Base-by-base conservation (phyloP, 139 green algal species). In the Zygnema cylindricum region DNA sequence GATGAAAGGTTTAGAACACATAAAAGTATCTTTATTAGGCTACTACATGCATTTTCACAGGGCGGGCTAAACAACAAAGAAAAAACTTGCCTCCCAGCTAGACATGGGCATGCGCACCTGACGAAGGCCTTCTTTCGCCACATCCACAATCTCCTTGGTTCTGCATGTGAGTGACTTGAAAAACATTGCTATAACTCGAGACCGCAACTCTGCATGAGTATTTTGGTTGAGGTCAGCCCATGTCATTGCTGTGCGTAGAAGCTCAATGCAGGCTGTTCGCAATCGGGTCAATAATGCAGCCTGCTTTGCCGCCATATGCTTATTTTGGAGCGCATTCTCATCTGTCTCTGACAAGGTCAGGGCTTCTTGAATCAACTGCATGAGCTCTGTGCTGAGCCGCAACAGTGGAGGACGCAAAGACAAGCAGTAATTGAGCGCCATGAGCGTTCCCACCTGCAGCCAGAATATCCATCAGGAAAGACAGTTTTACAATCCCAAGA, bases 251-350 rank as follows among this genome's bases (percentile, higher is more conserved):
- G 93, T 95, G 30, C 90, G 93, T 79, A 98, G 89, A 54, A 98
- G 93, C 69, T 96, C 88, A 71, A 98, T 93, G 92, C 94, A 97
- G 0, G 93, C 91, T 39, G 93, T 92, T 16, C 95, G 91, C 89
- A 98, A 90, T 40, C 89, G 75, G 38, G 88, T 91, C 38, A 97
- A 55, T 32, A 89, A 25, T 1, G 84, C 76, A 49, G 49, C 54
- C 84, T 75, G 42, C 39, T 57, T 71, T 22, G 85, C 77, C 2
- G 54, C 82, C n/a, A 84, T 32, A 33, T 81, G 86, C 89, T 92
- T 92, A n/a, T 30, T 43, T 1, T 82, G 85, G 25, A 92, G 39
- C 39, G 77, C 22, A 43, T 54, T 1, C 57, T 95, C 95, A 57
- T 94, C 93, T 79, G 90, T 82, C 49, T 96, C 95, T 35, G 93